Base-by-base conservation (phyloP, 139 green algal genomes). In the Eudorina sp. region DNA sequence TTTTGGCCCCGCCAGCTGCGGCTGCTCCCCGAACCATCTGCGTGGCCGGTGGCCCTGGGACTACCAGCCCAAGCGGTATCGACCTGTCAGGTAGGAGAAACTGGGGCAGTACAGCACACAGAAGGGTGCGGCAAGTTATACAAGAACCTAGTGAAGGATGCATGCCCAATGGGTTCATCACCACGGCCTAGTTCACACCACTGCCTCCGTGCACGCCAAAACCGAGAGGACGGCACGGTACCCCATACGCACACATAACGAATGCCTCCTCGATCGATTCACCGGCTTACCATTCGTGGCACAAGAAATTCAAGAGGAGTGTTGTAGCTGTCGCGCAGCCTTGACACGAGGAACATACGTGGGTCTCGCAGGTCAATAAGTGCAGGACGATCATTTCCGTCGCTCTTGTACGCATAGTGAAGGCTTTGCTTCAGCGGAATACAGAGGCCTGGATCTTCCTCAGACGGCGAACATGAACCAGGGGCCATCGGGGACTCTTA, bases 61-160 rank as follows among this genome's bases (percentile, higher is more conserved):
- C 46, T 7, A 87, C 38, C 31, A 87, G 64, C 21, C 45, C 64
- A 53, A 87, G 64, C 3, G 81, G 81, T 29, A 45, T 79, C 31
- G n/a, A 31, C 21, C 68, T 34, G 18, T 73, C 83, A 13, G 83
- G 83, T 1, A 88, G 68, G 19, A 88, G 16, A 51, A 88, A 88
- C 83, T 81, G 45, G 48, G 48, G 48, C 48, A 13, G 48, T 55
- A 55, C 48, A 13, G 11, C 48, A 13, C 13, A 55, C 48, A 55
- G 48, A 9, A 55, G 48, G 9, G 13, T 55, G 48, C 13, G 13
- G 9, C 9, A 9, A 55, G 9, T 9, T 13, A 55, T 55, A 55
- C 48, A 55, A 55, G 48, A 55, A 55, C 48, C 48, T 55, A 13
- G n/a, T n/a, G n/a, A n/a, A n/a, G n/a, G n/a, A n/a, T n/a, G n/a